Evolutionary conservation across 1,139 yeast species (phyloP), one percentile per base, ranked within the genome.

Genomic region (Diutina rugosa): DNA sequence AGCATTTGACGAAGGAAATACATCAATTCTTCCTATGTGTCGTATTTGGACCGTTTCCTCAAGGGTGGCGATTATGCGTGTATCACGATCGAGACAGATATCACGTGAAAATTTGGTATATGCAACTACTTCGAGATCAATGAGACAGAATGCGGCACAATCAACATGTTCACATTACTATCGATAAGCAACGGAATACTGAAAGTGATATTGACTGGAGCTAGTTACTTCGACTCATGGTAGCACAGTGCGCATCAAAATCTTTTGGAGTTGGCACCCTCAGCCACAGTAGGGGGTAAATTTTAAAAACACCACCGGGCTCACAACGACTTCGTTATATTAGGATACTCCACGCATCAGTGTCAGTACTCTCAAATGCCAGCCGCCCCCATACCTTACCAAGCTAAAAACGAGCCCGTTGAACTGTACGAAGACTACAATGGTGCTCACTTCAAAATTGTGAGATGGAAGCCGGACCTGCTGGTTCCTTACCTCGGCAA

Each of bases 401-500:
- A 62, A 1, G 64, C 79, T 6, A 64, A 60, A n/a, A 71, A 70
- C 35, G 59, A 63, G 18, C 78, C 79, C 2, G 61, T 58, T 1
- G 60, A 62, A 29, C 72, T 68, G 47, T 62, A 58, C 46, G 65
- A 74, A 29, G 70, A 69, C 10, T 69, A 65, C 61, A 69, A 73
- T 56, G 74, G 72, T 2, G 73, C 74, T 57, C 68, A 67, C 38
- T 75, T 76, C 65, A 68, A 70, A 59, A 73, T 78, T 6, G 73
- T 69, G 18, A 65, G 69, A 41, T 76, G 79, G 77, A 63, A 67
- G 56, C 77, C 72, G 2, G 76, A 78, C 6, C 64, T 68, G 46
- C 68, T 66, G 10, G 67, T 64, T 7, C 64, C 63, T 3, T 71
- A 74, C 63, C 76, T 75, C 59, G 91, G 87, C 2, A 77, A 84